Percentiles rank a stretch among this genome's conserved stretches.
Evolutionary conservation across 1,139 yeast genomes (phyloP).

Genomic region (Insectozyma bohioensis): DNA sequence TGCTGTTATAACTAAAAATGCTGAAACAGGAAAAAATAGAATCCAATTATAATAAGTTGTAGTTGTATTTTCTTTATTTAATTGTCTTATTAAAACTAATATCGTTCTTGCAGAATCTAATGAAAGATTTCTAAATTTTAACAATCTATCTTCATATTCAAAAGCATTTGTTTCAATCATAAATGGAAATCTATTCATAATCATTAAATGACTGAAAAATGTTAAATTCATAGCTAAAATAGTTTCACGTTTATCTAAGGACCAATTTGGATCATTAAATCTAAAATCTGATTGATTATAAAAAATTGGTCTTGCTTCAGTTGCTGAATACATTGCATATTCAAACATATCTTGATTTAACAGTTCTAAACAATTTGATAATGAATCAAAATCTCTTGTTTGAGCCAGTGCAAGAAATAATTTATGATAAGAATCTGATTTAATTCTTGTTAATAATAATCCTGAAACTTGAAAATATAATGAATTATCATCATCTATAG

Average conservation of each 20-base stretch:
- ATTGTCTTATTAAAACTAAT: slow-evolving; percentile 22
- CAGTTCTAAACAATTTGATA: slow-evolving; percentile 18
- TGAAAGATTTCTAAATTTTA: slow-evolving; percentile 25
- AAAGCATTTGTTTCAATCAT: slow-evolving; percentile 19
- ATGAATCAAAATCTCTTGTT: slow-evolving; percentile 17
- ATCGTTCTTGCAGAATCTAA: slow-evolving; percentile 39
- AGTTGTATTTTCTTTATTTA: slow-evolving; percentile 21
- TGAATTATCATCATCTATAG: slow-evolving; percentile 1
- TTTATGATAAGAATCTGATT: slow-evolving; percentile 28
- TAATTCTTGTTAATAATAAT: slow-evolving; percentile 24
- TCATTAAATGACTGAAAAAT: slow-evolving; percentile 35
- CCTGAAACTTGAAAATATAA: slow-evolving; percentile 16
- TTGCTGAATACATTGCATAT: slow-evolving; percentile 16
- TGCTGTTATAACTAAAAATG: slow-evolving; percentile 32
- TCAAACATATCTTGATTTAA: slow-evolving; percentile 24
- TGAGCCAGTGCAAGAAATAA: slow-evolving; percentile 31
- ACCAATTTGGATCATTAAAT: slow-evolving; percentile 6
- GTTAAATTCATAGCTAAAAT: slow-evolving; percentile 27
- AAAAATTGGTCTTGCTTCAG: slow-evolving; percentile 23
- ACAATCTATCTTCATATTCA: slow-evolving; percentile 16
- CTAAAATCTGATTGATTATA: slow-evolving; percentile 26
- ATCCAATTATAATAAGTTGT: slow-evolving; percentile 34
- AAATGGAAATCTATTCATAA: slow-evolving; percentile 36
- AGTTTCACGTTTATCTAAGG: slow-evolving; percentile 15
- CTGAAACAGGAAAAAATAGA: slow-evolving; percentile 33